A percentile compares a stretch with the other conserved stretches of the same genome.
phyloP scores from a whole-genome alignment of 441 rosid genomes.

The Pelargonium cotyledonis region DNA sequence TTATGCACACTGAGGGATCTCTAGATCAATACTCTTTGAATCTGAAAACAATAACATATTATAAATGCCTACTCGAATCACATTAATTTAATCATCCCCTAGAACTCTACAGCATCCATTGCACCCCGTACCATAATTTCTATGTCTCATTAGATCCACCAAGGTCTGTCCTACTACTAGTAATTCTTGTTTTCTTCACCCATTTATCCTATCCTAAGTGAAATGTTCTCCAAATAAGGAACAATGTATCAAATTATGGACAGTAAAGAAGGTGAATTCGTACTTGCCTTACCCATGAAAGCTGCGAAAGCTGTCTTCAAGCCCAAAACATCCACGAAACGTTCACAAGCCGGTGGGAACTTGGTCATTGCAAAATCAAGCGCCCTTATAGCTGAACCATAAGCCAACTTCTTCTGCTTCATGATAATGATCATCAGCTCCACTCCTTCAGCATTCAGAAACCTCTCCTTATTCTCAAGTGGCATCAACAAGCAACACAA shows the following conservation, averaged over 20 bases:
- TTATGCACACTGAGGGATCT: not conserved
- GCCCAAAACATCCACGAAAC: slow-evolving; percentile 92
- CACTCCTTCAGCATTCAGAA: slow-evolving; percentile 92
- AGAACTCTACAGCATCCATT: not conserved
- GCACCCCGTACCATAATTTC: not conserved
- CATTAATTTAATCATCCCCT: not conserved
- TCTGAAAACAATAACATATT: not conserved
- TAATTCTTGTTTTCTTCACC: not conserved
- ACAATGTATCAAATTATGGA: not conserved
- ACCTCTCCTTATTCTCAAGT: slow-evolving; percentile 94
- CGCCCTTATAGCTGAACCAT: slow-evolving; percentile 84
- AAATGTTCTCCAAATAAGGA: not conserved
- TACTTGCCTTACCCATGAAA: slow-evolving; percentile 99
- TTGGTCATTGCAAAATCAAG: slow-evolving; percentile 96
- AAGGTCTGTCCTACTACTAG: not conserved
- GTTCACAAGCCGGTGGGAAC: slow-evolving; percentile 92
- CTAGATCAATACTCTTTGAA: too few relatives aligned
- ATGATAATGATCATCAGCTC: slow-evolving; percentile 95
- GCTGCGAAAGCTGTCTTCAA: slow-evolving; percentile 93
- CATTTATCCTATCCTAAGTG: not conserved
- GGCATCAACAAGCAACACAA: slow-evolving; percentile 96
- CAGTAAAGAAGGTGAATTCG: slow-evolving; percentile 17
- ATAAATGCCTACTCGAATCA: not conserved
- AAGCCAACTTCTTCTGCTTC: slow-evolving; percentile 97
- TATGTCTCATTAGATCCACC: not conserved